Evolutionary conservation across 2,329 filamentous ascomycete genomes (phyloP).

Genomic region (Microdochium bolleyi): DNA sequence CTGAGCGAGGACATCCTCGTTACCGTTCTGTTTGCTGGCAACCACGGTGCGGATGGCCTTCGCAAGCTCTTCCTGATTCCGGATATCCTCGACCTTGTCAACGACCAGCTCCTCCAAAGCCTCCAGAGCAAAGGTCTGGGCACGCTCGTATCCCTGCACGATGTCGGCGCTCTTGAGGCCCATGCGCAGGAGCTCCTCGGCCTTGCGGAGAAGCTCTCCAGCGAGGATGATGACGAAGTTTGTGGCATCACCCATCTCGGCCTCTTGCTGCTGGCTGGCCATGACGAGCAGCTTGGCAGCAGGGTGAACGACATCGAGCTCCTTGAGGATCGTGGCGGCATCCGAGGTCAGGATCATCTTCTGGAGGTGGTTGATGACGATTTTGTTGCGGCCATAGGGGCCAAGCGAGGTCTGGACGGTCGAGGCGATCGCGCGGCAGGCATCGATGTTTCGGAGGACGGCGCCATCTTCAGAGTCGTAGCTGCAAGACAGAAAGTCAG

Average conservation of each 20-base stretch:
- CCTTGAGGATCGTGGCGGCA: slow-evolving; percentile 91
- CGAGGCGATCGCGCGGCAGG: slow-evolving; percentile 88
- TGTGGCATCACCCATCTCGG: slow-evolving; percentile 97
- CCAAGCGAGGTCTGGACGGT: slow-evolving; percentile 96
- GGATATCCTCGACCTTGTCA: slow-evolving; percentile 81
- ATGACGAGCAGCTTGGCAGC: slow-evolving; percentile 97
- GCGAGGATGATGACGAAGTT: slow-evolving; percentile 95
- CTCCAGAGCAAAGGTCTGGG: slow-evolving; percentile 80
- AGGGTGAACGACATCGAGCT: slow-evolving; percentile 96
- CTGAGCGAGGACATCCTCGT: slow-evolving; percentile 77
- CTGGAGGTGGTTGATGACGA: slow-evolving; percentile 98
- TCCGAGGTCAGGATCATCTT: slow-evolving; percentile 99
- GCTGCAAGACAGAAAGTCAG: slow-evolving; percentile 43
- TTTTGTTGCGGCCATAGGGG: slow-evolving; percentile 97
- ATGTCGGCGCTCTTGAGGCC: slow-evolving; percentile 98
- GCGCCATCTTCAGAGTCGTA: slow-evolving; percentile 99
- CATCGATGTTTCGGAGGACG: slow-evolving; percentile 96
- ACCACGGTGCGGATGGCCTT: slow-evolving; percentile 95
- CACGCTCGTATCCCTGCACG: slow-evolving; percentile 90
- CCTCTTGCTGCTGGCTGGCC: slow-evolving; percentile 97
- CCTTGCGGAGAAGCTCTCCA: slow-evolving; percentile 92
- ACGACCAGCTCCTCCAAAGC: slow-evolving; percentile 81
- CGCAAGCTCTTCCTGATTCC: slow-evolving; percentile 73
- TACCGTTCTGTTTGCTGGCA: slow-evolving; percentile 92
- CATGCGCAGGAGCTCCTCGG: slow-evolving; percentile 92